Base-by-base conservation (phyloP, 176 grass and related monocot genomes). In the Bolboschoenus planiculmis region DNA sequence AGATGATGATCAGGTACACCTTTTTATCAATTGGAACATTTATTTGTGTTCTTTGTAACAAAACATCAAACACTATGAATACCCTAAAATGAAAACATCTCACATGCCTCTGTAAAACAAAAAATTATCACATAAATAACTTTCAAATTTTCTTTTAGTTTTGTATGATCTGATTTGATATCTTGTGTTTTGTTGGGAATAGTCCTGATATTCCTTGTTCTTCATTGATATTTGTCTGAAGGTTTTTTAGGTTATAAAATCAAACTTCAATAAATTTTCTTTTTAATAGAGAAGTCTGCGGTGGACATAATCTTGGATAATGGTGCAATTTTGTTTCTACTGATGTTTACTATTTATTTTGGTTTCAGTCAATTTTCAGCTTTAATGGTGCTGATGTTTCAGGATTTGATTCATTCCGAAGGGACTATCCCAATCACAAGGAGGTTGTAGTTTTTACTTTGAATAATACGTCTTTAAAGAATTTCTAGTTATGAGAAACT, bases 341-440 rank as follows among this genome's bases (percentile, higher is more conserved):
- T 75, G 6, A 42, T 75, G 78, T 74, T 39, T 37, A 39, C 61
- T 31, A 77, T 67, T 54, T 83, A 58, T 86, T 78, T n/a, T 91
- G 21, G 37, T 83, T 48, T 85, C 79, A 97, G 95, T 97, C 92
- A 63, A 97, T 97, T 88, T 97, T 97, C 92, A 94, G 95, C 91
- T 97, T 97, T 75, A 97, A 94, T 73, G 95, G 95, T 57, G 95
- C 95, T 20, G 84, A 97, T 90, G 85, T 74, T 60, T 97, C 92
- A 55, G 95, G 95, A 75, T 97, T 97, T 73, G 88, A 97, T 89
- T 97, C 95, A 70, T 97, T 97, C 67, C 90, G 92, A 72, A 92
- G 73, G 83, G 95, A 97, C 80, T 97, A 94, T 89, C 88, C 90
- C 30, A 91, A 86, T 91, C 88, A 91, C 73, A 97, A 87, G 86